A percentile compares a stretch with the other conserved stretches of the same genome.
Conservation (phyloP, 257 asterid species). For the Verbascum thapsus region DNA sequence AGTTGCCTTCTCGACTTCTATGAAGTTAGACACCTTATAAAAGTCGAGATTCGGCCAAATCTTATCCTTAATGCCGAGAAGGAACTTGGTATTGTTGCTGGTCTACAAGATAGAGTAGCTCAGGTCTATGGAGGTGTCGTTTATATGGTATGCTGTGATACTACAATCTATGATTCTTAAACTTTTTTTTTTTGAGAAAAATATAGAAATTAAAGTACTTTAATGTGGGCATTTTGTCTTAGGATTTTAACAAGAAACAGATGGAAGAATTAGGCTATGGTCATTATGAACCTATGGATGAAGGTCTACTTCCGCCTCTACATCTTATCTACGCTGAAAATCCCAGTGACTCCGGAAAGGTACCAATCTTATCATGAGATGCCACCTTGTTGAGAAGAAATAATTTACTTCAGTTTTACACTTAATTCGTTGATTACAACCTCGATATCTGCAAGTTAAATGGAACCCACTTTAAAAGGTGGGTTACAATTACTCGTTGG, state of each 20-base stretch:
- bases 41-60: slow-evolving; percentile 85
- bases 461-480: no score
- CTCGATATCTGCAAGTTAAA: no score
- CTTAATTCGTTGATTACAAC: not conserved
- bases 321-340: slow-evolving; percentile 88
- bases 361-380: slow-evolving; percentile 19
- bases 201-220: no score
- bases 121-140: slow-evolving; percentile 97
- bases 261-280: slow-evolving; percentile 91
- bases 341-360: slow-evolving; percentile 98
- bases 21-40: slow-evolving; percentile 70
- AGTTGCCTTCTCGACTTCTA: slow-evolving; percentile 95
- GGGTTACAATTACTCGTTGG: no score
- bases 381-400: not conserved
- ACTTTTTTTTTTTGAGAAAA: no score
- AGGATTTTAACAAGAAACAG: slow-evolving; percentile 81
- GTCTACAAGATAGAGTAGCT: slow-evolving; percentile 96
- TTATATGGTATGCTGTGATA: slow-evolving; percentile 61
- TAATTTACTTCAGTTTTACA: not conserved
- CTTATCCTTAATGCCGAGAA: slow-evolving; percentile 89
- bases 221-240: not conserved
- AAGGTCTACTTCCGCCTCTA: slow-evolving; percentile 76
- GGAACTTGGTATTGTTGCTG: slow-evolving; percentile 96
- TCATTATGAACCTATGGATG: slow-evolving; percentile 66
- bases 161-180: no score